Percentiles rank a stretch among this genome's conserved stretches.
phyloP scores from a whole-genome alignment of 495 filamentous ascomycete genomes.

The Copromyces sp. region DNA sequence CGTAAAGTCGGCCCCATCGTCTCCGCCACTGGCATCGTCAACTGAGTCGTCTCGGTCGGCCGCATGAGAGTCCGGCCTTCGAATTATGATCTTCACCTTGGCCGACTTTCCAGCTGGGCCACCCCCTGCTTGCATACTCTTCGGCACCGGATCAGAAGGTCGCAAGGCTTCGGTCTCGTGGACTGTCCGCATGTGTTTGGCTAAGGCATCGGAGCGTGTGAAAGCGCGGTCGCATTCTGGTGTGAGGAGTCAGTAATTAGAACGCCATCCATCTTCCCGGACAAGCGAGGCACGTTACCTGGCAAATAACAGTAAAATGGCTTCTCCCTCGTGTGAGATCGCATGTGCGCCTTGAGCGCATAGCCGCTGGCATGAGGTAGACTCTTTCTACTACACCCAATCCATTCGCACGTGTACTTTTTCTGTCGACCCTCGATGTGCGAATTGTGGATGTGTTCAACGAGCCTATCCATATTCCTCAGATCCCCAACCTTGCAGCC shows the following conservation, averaged over 20 bases:
- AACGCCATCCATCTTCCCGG: not conserved
- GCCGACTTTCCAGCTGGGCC: conserved; percentile 47
- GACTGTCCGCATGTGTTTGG: conserved; percentile 97
- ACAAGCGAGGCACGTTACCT: conserved; percentile 42
- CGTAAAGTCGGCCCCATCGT: conserved; percentile 36
- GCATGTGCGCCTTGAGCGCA: conserved; percentile 91
- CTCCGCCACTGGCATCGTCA: conserved; percentile 41
- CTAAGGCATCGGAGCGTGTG: conserved; percentile 89
- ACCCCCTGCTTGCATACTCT: conserved; percentile 48
- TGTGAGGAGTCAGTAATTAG: not conserved
- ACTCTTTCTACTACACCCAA: conserved; percentile 75
- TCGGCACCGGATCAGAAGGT: conserved; percentile 77
- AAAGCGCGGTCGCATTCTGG: conserved; percentile 96
- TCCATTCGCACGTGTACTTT: conserved; percentile 89
- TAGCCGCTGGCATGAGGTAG: conserved; percentile 90
- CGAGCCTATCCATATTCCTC: conserved; percentile 86
- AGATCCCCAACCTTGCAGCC: conserved; percentile 72
- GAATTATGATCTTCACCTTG: conserved; percentile 57
- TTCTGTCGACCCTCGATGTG: conserved; percentile 71
- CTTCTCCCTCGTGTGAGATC: conserved; percentile 95
- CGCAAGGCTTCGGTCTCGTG: conserved; percentile 92
- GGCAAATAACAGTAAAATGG: conserved; percentile 93
- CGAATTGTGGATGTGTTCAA: conserved; percentile 85
- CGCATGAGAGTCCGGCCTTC: conserved; percentile 42
- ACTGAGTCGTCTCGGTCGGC: conserved; percentile 44